A percentile compares a stretch with the other conserved stretches of the same genome.
Evolutionary conservation across 257 asterid genomes (phyloP).

Genomic region (Solanum ossicruentum): DNA sequence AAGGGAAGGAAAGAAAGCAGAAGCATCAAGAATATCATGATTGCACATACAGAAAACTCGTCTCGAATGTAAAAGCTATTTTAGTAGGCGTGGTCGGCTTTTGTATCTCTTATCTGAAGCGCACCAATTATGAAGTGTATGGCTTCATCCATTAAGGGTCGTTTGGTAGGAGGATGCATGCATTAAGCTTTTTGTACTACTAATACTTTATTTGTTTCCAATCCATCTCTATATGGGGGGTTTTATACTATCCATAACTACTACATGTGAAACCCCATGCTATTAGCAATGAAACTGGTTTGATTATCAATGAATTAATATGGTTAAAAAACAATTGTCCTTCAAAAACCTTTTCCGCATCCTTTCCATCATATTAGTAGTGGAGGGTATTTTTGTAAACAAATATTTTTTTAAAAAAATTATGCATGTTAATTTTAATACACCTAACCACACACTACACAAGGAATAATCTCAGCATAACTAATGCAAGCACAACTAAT

Average conservation of each 20-base stretch:
- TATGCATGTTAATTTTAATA: not conserved
- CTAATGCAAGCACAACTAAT: not conserved
- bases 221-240: not conserved
- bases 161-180: not conserved
- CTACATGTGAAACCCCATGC: not conserved
- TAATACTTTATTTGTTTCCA: not conserved
- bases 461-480: not conserved
- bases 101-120: not conserved
- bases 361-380: not conserved
- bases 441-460: not conserved
- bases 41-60: not conserved
- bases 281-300: not conserved
- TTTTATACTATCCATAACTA: not conserved
- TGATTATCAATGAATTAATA: not conserved
- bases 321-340: not conserved
- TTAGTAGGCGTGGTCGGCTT: not conserved
- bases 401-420: not conserved
- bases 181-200: not conserved
- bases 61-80: not conserved
- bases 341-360: not conserved
- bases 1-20: not conserved
- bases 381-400: not conserved
- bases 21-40: not conserved
- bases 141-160: not conserved
- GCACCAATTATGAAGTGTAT: not conserved